phyloP scores from a whole-genome alignment of 306 rosid species.

The Trifolium repens region DNA sequence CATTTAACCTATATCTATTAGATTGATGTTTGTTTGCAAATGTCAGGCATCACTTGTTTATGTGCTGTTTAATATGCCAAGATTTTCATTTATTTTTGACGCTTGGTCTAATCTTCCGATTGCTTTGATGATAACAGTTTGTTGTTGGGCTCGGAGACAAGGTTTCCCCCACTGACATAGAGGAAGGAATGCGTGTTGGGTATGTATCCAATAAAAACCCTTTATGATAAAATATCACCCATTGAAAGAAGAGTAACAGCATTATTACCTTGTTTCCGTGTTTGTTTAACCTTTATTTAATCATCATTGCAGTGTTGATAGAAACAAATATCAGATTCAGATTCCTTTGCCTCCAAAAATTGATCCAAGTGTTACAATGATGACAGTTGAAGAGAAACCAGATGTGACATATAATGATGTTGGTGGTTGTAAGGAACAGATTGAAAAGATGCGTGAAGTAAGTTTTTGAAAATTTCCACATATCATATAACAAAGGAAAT shows the following conservation, averaged over 20 bases:
- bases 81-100: background rate
- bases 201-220: conserved; percentile 47
- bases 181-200: conserved; percentile 99
- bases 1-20: background rate
- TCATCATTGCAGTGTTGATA: conserved; percentile 76
- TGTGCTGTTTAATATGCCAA: conserved; percentile 18
- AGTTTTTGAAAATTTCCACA: conserved; percentile 20
- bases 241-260: conserved; percentile 8
- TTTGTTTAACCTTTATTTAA: conserved; percentile 43
- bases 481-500: background rate
- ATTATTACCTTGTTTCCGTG: background rate
- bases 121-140: conserved; percentile 65
- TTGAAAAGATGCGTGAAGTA: conserved; percentile 97
- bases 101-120: conserved; percentile 42
- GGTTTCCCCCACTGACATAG: conserved; percentile 98
- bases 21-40: conserved; percentile 18
- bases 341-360: conserved; percentile 98
- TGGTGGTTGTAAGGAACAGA: conserved; percentile 98
- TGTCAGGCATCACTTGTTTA: conserved; percentile 23
- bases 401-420: conserved; percentile 98
- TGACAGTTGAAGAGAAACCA: conserved; percentile 98
- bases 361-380: conserved; percentile 99
- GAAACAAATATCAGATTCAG: conserved; percentile 98
- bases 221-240: conserved; percentile 7
- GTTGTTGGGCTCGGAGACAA: conserved; percentile 99